Conservation (phyloP, 164 flowering plant species). For the Pachysandra terminalis region DNA sequence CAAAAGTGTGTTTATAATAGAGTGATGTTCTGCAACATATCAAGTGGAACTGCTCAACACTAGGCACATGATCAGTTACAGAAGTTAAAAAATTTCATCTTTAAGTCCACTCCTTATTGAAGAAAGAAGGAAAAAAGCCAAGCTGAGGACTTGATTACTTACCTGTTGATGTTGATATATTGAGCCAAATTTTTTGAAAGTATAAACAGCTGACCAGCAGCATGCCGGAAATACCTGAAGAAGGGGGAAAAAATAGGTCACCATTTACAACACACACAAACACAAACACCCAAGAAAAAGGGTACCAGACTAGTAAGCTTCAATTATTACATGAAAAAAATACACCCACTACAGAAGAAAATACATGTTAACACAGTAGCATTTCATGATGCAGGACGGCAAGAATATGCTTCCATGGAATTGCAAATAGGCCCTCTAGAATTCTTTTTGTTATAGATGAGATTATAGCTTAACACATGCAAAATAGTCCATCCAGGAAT, state of each 20-base stretch:
- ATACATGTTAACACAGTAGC: background rate
- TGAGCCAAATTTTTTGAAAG: constrained; percentile 84
- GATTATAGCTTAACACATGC: no score
- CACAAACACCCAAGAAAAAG: no score
- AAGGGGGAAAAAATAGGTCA: background rate
- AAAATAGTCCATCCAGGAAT: no score
- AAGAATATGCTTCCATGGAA: no score
- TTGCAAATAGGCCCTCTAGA: no score
- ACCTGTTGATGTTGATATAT: constrained; percentile 88
- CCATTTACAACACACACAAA: background rate
- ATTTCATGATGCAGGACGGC: background rate
- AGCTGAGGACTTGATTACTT: constrained; percentile 12
- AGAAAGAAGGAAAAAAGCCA: background rate
- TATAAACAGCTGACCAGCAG: constrained; percentile 64
- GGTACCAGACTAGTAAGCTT: no score
- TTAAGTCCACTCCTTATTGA: background rate
- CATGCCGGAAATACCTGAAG: constrained; percentile 95
- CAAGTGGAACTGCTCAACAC: no score
- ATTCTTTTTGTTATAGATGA: no score
- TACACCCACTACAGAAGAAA: background rate
- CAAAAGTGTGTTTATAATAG: no score
- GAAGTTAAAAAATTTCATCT: background rate
- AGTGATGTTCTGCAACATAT: no score
- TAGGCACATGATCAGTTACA: background rate
- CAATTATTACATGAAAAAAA: background rate